phyloP scores from a whole-genome alignment of 1,284 basidiomycete species.

The Schizophyllum amplum region DNA sequence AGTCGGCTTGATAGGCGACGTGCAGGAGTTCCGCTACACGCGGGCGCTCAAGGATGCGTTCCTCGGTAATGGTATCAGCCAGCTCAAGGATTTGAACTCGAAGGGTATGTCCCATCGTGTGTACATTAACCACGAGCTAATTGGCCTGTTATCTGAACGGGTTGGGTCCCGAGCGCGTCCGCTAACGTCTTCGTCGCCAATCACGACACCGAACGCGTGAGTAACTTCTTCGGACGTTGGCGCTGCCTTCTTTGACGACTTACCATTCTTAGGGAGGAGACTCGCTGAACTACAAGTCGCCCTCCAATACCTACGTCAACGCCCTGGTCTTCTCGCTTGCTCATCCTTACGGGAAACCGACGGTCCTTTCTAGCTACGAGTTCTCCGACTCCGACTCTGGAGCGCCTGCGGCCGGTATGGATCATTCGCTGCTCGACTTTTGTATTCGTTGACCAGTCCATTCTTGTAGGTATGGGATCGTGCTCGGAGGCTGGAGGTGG shows the following conservation, averaged over 20 bases:
- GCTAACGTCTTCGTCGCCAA: conserved; percentile 66
- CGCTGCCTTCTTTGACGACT: background rate
- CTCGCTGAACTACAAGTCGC: conserved; percentile 51
- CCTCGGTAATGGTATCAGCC: conserved; percentile 39
- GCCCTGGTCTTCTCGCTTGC: conserved; percentile 59
- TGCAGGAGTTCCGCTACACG: conserved; percentile 66
- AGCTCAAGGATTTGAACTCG: conserved; percentile 46
- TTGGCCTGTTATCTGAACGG: conserved; percentile 20
- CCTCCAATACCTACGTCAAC: conserved; percentile 54
- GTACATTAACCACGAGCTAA: background rate
- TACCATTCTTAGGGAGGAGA: conserved; percentile 31
- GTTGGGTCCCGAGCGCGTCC: conserved; percentile 44
- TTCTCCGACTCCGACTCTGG: conserved; percentile 46
- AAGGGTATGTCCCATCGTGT: conserved; percentile 26
- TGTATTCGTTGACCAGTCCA: background rate
- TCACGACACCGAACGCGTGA: conserved; percentile 62
- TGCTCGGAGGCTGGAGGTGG: conserved; percentile 44
- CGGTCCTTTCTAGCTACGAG: conserved; percentile 54
- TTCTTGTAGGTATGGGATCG: conserved; percentile 35
- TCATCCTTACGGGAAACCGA: conserved; percentile 59
- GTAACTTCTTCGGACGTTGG: conserved; percentile 10
- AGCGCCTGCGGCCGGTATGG: conserved; percentile 37
- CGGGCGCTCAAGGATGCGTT: conserved; percentile 44
- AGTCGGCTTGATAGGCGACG: conserved; percentile 40
- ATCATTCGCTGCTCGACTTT: conserved; percentile 3